A percentile compares a stretch with the other conserved stretches of the same genome.
Evolutionary conservation across 768 basidiomycete genomes (phyloP).

Genomic region (Collybia sordida): DNA sequence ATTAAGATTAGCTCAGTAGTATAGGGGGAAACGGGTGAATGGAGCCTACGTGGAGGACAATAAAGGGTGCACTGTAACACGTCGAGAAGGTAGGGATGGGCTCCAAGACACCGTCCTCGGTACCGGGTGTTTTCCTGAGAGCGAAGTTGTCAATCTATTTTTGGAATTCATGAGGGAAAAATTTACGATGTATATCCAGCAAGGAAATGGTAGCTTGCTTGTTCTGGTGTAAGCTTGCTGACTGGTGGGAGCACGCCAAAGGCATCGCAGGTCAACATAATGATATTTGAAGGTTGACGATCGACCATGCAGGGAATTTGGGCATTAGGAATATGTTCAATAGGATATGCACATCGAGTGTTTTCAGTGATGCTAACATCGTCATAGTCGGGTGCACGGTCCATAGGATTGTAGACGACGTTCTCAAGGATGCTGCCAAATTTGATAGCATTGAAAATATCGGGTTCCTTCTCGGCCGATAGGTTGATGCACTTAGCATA

Average conservation of each 20-base stretch:
- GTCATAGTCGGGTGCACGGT: conserved; percentile 90
- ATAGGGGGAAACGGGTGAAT: background rate
- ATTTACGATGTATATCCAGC: conserved; percentile 92
- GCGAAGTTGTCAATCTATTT: conserved; percentile 13
- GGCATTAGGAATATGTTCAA: conserved; percentile 95
- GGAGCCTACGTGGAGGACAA: conserved; percentile 81
- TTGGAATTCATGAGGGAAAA: background rate
- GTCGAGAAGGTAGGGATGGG: conserved; percentile 99
- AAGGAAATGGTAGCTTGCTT: conserved; percentile 97
- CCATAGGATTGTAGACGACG: conserved; percentile 89
- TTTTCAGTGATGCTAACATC: conserved; percentile 98
- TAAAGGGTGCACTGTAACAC: conserved; percentile 99
- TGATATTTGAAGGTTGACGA: conserved; percentile 89
- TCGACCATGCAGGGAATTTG: conserved; percentile 89
- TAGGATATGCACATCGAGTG: conserved; percentile 98
- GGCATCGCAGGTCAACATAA: conserved; percentile 97
- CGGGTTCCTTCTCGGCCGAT: conserved; percentile 95
- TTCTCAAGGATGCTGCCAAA: conserved; percentile 99
- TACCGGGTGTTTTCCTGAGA: conserved; percentile 91
- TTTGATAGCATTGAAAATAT: conserved; percentile 93
- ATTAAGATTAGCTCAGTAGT: background rate
- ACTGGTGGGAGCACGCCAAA: conserved; percentile 98
- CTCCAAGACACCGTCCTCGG: conserved; percentile 96
- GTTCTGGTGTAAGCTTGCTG: conserved; percentile 86
- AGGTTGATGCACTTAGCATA: conserved; percentile 99